Evolutionary conservation across 805 yeast species (phyloP).

Genomic region (Diddensiella transvaalensis): DNA sequence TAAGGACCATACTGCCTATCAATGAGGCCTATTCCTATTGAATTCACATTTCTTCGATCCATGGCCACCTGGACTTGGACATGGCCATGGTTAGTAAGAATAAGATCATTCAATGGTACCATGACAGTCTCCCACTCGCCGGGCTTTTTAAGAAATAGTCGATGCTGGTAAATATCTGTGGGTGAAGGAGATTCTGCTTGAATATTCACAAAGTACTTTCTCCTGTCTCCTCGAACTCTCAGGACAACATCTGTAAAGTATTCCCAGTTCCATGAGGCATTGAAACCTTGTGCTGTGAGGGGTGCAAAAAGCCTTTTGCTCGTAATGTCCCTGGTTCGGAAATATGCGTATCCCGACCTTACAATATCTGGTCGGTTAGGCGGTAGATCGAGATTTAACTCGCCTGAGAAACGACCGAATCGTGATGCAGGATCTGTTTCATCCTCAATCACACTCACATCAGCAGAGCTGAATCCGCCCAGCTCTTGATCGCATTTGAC

Average conservation of each 20-base stretch:
- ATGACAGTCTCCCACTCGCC: conserved; percentile 83
- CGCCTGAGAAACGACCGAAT: conserved; percentile 68
- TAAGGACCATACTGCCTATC: conserved; percentile 79
- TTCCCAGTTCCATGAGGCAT: conserved; percentile 60
- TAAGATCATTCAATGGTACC: conserved; percentile 73
- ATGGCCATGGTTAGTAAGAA: conserved; percentile 78
- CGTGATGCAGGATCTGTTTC: conserved; percentile 6
- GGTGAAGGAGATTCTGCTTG: conserved; percentile 77
- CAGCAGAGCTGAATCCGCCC: conserved; percentile 74
- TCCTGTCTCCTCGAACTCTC: conserved; percentile 66
- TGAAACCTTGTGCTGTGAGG: neutral
- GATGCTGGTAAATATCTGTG: conserved; percentile 78
- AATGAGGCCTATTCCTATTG: conserved; percentile 73
- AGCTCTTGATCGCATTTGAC: conserved; percentile 69
- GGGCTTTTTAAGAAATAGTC: conserved; percentile 65
- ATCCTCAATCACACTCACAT: conserved; percentile 41
- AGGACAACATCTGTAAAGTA: conserved; percentile 58
- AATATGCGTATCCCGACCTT: conserved; percentile 75
- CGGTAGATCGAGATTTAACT: conserved; percentile 63
- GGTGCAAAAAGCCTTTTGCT: conserved; percentile 21
- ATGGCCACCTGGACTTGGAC: conserved; percentile 54
- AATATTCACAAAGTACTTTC: conserved; percentile 74
- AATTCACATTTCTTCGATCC: conserved; percentile 61
- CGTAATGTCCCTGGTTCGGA: conserved; percentile 59
- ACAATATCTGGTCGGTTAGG: conserved; percentile 59